phyloP scores from a whole-genome alignment of 768 basidiomycete genomes.

The Scleroderma citrinum region DNA sequence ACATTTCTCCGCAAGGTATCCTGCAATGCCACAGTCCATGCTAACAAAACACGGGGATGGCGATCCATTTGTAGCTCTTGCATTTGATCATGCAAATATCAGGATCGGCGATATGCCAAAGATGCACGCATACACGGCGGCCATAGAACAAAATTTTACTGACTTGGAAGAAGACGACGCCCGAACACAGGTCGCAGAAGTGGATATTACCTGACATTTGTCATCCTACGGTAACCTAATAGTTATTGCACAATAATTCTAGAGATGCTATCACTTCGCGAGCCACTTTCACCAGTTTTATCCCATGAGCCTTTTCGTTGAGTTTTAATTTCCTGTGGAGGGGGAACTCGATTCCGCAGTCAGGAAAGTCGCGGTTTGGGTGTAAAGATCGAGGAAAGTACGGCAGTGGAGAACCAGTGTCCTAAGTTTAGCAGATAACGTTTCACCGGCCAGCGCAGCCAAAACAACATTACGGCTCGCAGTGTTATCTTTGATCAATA shows the following conservation, averaged over 20 bases:
- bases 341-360: slow-evolving; percentile 12
- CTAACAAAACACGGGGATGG: slow-evolving; percentile 12
- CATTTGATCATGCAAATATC: slow-evolving; percentile 75
- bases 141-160: slow-evolving; percentile 58
- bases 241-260: slow-evolving; percentile 23
- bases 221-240: background rate
- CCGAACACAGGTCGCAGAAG: slow-evolving; percentile 5
- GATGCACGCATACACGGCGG: slow-evolving; percentile 66
- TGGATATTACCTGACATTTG: slow-evolving; percentile 15
- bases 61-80: slow-evolving; percentile 58
- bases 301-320: slow-evolving; percentile 14
- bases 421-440: slow-evolving; percentile 23
- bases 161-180: slow-evolving; percentile 49
- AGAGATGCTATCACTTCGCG: slow-evolving; percentile 50
- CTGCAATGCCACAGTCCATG: slow-evolving; percentile 63
- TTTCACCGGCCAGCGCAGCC: slow-evolving; percentile 31
- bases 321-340: slow-evolving; percentile 1
- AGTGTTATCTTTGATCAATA: slow-evolving; percentile 34
- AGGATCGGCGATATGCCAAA: slow-evolving; percentile 82
- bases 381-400: slow-evolving; percentile 39
- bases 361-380: slow-evolving; percentile 25
- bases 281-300: slow-evolving; percentile 39
- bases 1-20: slow-evolving; percentile 93
- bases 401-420: slow-evolving; percentile 32
- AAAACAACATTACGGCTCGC: slow-evolving; percentile 30